Evolutionary conservation across 2,329 filamentous ascomycete species (phyloP), one percentile per base, ranked within the genome.

Genomic region (Westerdykella ornata): DNA sequence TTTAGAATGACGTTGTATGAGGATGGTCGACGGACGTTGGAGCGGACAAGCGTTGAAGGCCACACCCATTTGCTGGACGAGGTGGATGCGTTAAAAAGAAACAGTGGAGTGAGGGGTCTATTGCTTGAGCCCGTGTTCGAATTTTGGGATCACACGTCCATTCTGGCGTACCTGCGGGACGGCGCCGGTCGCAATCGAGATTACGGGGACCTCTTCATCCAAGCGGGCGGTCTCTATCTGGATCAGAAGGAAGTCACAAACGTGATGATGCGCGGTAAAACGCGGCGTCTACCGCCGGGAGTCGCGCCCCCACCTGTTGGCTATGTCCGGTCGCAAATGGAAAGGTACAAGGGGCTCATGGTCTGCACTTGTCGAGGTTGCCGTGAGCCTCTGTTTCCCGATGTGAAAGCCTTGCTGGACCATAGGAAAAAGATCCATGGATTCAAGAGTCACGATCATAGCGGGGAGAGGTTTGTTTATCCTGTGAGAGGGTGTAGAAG

Each of bases 361-460:
- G 53, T 46, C 2, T 53, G 51, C 41, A 50, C 45, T 20, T 46
- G 43, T 40, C 47, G 49, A 28, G 51, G 51, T 11, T 54, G 51
- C 39, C 37, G 41, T 31, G 48, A 46, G 16, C 45, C 38, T 11
- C 38, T 45, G 12, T 54, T 54, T 33, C 18, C 37, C 9, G 46
- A 53, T 38, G 41, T 43, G n/a, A 51, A 49, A 39, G 38, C 39
- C 12, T 35, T 54, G 15, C 45, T 45, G 40, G 46, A 47, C 16
- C 49, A 54, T 32, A 26, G 47, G 15, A 48, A 51, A 33, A 36
- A 34, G 15, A 43, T 41, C 15, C 51, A 54, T 38, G 46, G 46
- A n/a, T 20, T 49, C 11, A 48, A 45, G 38, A 44, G 37, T 30
- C 47, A 53, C 20, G 48, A 53, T 37, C 51, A 53, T 34, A 40